Evolutionary conservation across 345 rosid species (phyloP), one percentile per base, ranked within the genome.

Genomic region (Jatropha curcas): DNA sequence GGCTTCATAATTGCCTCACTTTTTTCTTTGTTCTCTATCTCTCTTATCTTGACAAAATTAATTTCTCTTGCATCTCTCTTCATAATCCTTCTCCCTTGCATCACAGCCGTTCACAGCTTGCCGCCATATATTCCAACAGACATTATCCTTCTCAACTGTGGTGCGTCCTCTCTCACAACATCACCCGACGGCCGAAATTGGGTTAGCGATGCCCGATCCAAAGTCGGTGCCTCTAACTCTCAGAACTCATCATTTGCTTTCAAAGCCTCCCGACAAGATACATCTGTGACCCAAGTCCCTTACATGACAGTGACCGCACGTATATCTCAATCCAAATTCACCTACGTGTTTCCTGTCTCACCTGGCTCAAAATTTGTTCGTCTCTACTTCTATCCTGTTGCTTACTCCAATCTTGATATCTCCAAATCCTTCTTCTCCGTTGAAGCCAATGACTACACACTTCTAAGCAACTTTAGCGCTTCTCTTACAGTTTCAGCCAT

Each of bases 401-500:
- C 60, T 7, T 74, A 74, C 37, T 48, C 60, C 1, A 14, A 12
- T 19, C 43, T 48, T 28, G 24, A 68, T 28, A 13, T 11, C 4
- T 22, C 60, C 11, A 20, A 34, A 17, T 58, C 72, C 48, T 58
- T 74, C n/a, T n/a, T n/a, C 46, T 57, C 60, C 6, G 8, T 74
- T 11, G 24, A 10, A 2, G 60, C 67, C 28, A 60, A 60, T 5
- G n/a, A 19, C 16, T 67, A 58, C 71, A 24, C 30, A 0, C 72
- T 74, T 0, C n/a, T n/a, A n/a, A n/a, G n/a, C n/a, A n/a, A n/a
- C n/a, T n/a, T n/a, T n/a, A n/a, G n/a, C n/a, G n/a, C 74, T 58
- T 71, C 7, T 57, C 61, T 61, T 11, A 28, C 70, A 5, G 70
- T 31, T 66, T 50, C 58, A 27, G 39, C 70, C 7, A 46, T 20